Percentiles rank a stretch among this genome's conserved stretches.
These are phyloP conservation scores for Cryphonectria parasitica DNA, from an alignment of 2,329 filamentous ascomycete species.

Conservation along the genomic window DNA sequence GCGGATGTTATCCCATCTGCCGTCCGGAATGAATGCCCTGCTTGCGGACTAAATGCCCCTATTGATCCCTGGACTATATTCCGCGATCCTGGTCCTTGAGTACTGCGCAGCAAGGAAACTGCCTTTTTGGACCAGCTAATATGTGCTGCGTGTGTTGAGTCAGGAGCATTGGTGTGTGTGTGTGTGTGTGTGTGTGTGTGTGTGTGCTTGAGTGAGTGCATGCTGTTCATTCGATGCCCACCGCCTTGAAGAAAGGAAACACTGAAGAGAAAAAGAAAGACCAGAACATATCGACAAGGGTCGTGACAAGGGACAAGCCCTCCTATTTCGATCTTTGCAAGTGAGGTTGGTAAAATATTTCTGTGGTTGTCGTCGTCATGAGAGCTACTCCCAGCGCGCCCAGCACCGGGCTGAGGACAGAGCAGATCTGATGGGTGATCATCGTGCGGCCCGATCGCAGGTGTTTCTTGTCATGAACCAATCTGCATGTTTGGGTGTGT, in stretches of 20 bases:
- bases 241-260: background rate
- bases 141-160: background rate
- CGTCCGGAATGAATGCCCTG: background rate
- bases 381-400: background rate
- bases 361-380: background rate
- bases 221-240: background rate
- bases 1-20: background rate
- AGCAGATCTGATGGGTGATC: background rate
- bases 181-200: background rate
- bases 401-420: background rate
- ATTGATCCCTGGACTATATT: conserved; percentile 14
- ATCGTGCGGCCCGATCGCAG: background rate
- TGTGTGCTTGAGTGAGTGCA: background rate
- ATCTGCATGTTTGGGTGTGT: background rate
- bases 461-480: background rate
- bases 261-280: no score
- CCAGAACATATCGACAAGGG: no score
- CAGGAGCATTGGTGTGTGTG: background rate
- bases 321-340: background rate
- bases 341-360: background rate
- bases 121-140: background rate
- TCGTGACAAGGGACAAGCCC: no score
- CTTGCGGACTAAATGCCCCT: background rate
- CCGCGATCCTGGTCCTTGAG: background rate
- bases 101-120: background rate